These are phyloP conservation scores for Macroventuria anomochaeta DNA, from an alignment of 2,329 filamentous ascomycete species.

Conservation along the genomic window DNA sequence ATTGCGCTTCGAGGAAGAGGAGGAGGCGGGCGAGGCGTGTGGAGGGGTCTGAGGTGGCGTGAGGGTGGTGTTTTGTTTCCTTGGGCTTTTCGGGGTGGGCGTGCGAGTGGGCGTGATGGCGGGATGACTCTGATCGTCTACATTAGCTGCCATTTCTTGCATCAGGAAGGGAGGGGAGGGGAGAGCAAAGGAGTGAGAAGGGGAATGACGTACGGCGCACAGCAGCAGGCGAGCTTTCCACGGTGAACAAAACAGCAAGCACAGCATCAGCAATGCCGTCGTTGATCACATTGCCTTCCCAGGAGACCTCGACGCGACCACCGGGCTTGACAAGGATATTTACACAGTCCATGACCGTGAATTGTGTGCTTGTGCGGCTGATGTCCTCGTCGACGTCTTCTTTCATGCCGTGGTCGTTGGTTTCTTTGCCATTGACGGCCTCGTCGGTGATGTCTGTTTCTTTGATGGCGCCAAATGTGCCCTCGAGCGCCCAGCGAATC, in stretches of 20 bases:
- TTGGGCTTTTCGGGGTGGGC: conserved; percentile 38
- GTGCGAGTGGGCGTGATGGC: conserved; percentile 39
- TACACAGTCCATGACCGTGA: conserved; percentile 87
- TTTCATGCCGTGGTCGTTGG: conserved; percentile 49
- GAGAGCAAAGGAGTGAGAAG: conserved; percentile 2
- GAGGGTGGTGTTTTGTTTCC: conserved; percentile 64
- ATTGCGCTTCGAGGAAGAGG: conserved; percentile 97
- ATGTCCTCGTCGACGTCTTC: conserved; percentile 72
- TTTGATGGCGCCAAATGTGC: conserved; percentile 84
- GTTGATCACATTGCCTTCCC: conserved; percentile 98
- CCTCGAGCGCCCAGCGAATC: conserved; percentile 91
- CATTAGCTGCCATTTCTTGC: not conserved
- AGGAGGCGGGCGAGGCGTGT: conserved; percentile 85
- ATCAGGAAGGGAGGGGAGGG: too few relatives aligned
- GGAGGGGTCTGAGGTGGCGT: conserved; percentile 72
- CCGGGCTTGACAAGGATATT: conserved; percentile 77
- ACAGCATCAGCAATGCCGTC: conserved; percentile 98
- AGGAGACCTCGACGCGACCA: conserved; percentile 88
- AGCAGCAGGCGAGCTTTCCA: conserved; percentile 92
- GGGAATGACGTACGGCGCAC: conserved; percentile 75
- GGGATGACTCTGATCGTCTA: conserved; percentile 43
- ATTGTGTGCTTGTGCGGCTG: conserved; percentile 59
- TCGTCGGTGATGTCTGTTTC: conserved; percentile 43
- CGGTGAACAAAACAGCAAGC: conserved; percentile 87
- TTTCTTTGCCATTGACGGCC: conserved; percentile 44